phyloP scores from a whole-genome alignment of 345 rosid species.

The Microcos paniculata region DNA sequence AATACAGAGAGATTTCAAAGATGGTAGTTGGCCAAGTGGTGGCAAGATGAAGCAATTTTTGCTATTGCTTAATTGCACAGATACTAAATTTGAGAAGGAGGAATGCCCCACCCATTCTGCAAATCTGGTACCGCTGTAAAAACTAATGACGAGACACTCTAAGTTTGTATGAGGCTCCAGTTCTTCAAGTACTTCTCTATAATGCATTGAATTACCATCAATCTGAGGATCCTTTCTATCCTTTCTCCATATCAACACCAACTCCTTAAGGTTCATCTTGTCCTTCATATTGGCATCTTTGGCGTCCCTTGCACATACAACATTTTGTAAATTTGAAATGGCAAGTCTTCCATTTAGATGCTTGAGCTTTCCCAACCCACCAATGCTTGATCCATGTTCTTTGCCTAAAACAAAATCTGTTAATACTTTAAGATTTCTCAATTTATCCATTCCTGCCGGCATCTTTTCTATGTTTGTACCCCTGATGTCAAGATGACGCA shows the following conservation, averaged over 20 bases:
- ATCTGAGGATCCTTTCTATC: not conserved
- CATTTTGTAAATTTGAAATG: conserved; percentile 35
- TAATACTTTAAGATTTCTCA: conserved; percentile 32
- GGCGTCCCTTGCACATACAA: not conserved
- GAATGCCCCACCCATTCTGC: too few species aligned
- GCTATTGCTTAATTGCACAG: too few species aligned
- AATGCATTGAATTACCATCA: not conserved
- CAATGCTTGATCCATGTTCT: conserved; percentile 27
- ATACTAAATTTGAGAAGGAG: too few species aligned
- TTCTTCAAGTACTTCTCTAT: too few species aligned
- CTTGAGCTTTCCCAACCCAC: conserved; percentile 33
- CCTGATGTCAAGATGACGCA: conserved; percentile 33
- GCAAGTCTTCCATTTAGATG: conserved; percentile 32
- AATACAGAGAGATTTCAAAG: too few species aligned
- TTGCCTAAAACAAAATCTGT: conserved; percentile 35
- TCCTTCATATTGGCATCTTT: not conserved
- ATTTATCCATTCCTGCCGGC: conserved; percentile 35
- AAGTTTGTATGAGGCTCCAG: too few species aligned
- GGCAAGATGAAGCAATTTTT: too few species aligned
- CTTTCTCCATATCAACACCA: not conserved
- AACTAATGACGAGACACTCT: too few species aligned
- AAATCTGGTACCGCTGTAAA: too few species aligned
- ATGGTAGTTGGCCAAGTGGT: too few species aligned
- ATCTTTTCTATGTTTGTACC: conserved; percentile 26
- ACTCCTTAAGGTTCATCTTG: not conserved